These are phyloP conservation scores for Penicillium paxilli DNA, from an alignment of 495 filamentous ascomycete species.

Conservation along the genomic window DNA sequence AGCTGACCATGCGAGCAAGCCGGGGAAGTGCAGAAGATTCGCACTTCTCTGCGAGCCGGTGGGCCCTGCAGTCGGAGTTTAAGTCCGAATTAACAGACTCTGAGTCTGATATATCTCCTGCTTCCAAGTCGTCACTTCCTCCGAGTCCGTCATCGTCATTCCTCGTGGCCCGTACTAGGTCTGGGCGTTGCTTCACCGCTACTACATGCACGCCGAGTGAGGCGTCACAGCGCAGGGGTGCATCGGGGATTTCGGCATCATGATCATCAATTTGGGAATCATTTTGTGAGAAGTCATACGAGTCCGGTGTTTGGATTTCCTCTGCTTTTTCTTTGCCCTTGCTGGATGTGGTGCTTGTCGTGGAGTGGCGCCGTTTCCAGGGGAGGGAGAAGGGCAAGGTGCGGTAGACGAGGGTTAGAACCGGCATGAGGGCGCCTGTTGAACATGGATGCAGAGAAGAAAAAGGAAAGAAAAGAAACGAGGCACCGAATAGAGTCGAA, in stretches of 20 bases:
- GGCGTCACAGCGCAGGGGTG: constrained; percentile 26
- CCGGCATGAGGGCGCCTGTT: constrained; percentile 16
- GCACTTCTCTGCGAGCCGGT: background rate
- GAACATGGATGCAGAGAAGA: constrained; percentile 2
- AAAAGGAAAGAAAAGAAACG: background rate
- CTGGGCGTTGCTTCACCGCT: constrained; percentile 26
- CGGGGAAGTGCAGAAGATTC: constrained; percentile 13
- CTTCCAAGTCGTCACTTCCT: constrained; percentile 3
- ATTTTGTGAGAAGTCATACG: constrained; percentile 1
- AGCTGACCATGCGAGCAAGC: constrained; percentile 30
- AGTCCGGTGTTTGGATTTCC: background rate
- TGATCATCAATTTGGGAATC: background rate
- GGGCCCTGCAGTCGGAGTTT: constrained; percentile 3
- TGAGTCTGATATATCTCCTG: background rate
- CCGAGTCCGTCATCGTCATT: too few relatives aligned
- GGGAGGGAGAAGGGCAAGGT: constrained; percentile 21
- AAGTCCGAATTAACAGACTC: constrained; percentile 12
- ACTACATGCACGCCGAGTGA: constrained; percentile 19
- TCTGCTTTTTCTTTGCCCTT: constrained; percentile 21
- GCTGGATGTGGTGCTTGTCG: background rate
- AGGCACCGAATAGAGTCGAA: background rate
- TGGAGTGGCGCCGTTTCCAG: constrained; percentile 21
- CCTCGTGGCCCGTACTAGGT: constrained; percentile 2
- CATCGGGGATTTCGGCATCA: constrained; percentile 5
- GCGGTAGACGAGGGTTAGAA: constrained; percentile 26